Evolutionary conservation across 106 monocot genomes (phyloP).

Genomic region (Dioscorea zingiberensis): DNA sequence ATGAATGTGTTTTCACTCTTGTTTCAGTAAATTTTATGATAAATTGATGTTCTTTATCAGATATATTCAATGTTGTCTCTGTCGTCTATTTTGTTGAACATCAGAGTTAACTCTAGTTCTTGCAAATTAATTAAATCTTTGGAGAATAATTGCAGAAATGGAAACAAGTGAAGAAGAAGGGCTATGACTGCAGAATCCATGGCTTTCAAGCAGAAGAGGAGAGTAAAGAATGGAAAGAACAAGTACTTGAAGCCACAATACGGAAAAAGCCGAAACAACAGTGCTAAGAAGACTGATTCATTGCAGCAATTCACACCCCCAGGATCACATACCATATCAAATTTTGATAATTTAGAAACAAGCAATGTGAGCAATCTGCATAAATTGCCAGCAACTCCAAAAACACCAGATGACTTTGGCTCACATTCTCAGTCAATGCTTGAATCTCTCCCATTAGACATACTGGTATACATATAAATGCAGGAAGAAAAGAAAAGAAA

Average conservation of each 20-base stretch:
- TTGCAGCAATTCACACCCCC: too few species aligned
- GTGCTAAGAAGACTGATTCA: too few species aligned
- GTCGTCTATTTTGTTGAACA: too few species aligned
- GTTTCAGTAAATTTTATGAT: too few species aligned
- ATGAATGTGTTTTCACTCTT: too few species aligned
- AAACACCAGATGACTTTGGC: slow-evolving; percentile 24
- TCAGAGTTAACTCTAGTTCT: too few species aligned
- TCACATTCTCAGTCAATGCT: slow-evolving; percentile 51
- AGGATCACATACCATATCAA: slow-evolving; percentile 20
- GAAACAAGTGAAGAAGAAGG: slow-evolving; percentile 31
- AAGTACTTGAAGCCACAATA: slow-evolving; percentile 71
- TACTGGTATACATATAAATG: slow-evolving; percentile 48
- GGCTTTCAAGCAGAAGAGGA: slow-evolving; percentile 66
- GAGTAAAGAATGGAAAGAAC: slow-evolving; percentile 40
- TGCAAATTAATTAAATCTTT: too few species aligned
- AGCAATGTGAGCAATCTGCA: slow-evolving; percentile 10
- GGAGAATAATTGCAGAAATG: too few species aligned
- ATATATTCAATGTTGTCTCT: too few species aligned
- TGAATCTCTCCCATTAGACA: slow-evolving; percentile 81
- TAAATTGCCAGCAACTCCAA: slow-evolving; percentile 50
- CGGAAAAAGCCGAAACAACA: too few species aligned
- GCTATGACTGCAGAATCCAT: slow-evolving; percentile 39
- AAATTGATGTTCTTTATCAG: too few species aligned
- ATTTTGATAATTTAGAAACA: slow-evolving; percentile 9
- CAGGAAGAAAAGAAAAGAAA: neutral